A percentile compares a stretch with the other conserved stretches of the same genome.
phyloP scores from a whole-genome alignment of 345 rosid species.

The Sisymbrium irio region DNA sequence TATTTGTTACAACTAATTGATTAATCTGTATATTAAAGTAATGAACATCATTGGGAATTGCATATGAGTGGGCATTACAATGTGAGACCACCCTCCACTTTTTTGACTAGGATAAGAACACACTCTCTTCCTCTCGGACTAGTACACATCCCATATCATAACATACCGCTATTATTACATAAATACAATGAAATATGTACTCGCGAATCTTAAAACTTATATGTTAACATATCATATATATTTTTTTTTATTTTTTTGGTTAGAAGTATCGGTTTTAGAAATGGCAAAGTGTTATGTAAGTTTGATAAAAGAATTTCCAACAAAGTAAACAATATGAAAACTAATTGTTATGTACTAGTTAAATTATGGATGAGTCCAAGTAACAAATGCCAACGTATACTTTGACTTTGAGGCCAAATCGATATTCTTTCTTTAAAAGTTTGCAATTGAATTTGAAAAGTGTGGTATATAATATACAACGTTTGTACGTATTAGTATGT shows the following conservation, averaged over 20 bases:
- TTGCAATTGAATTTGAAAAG: constrained; percentile 8
- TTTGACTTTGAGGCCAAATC: constrained; percentile 37
- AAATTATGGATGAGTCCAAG: constrained; percentile 24
- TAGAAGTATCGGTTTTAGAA: neutral
- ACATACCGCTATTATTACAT: neutral
- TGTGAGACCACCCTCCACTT: constrained; percentile 36
- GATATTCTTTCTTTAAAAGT: neutral
- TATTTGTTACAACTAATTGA: neutral
- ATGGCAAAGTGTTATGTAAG: neutral
- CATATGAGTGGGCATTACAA: constrained; percentile 34
- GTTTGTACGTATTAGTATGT: constrained; percentile 32
- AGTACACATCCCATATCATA: neutral
- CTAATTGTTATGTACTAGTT: neutral
- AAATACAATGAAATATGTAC: neutral
- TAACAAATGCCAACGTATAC: constrained; percentile 26
- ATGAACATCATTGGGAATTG: constrained; percentile 61
- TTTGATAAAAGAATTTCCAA: neutral
- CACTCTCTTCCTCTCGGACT: constrained; percentile 18
- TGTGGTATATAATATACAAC: constrained; percentile 18
- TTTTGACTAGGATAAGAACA: constrained; percentile 31
- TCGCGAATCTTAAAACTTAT: neutral
- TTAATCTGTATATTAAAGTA: neutral
- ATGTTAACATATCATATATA: neutral
- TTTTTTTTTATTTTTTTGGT: neutral
- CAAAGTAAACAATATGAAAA: neutral